Percentiles rank a stretch among this genome's conserved stretches.
phyloP scores from a whole-genome alignment of 768 basidiomycete species.

The Ramaria sp. region DNA sequence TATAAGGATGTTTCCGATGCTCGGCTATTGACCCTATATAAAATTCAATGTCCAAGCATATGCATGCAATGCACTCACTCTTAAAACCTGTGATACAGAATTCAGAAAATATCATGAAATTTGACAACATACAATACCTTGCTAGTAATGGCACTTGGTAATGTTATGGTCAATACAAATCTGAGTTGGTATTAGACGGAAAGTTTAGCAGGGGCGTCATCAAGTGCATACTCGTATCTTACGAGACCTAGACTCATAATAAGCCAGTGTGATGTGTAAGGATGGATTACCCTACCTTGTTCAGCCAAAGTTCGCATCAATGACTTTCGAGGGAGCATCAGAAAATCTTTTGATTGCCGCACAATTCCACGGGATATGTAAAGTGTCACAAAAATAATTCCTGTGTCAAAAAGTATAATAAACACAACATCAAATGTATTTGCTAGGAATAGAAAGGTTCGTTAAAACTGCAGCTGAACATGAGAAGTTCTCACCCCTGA shows the following conservation, averaged over 20 bases:
- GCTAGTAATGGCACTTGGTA: neutral
- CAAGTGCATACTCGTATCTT: neutral
- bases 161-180: neutral
- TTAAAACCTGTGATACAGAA: neutral
- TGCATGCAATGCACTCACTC: neutral
- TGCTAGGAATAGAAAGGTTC: neutral
- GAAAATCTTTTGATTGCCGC: neutral
- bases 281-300: neutral
- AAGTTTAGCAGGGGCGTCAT: neutral
- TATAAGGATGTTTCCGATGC: neutral
- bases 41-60: neutral
- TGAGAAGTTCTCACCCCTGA: neutral
- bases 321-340: neutral
- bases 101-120: neutral
- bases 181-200: neutral
- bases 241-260: neutral
- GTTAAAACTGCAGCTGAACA: neutral
- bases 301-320: neutral
- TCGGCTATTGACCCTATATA: neutral
- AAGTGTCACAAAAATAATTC: neutral
- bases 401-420: neutral
- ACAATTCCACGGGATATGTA: neutral
- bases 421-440: neutral
- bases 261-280: neutral
- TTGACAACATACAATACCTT: neutral